Conservation (phyloP, 495 filamentous ascomycete genomes). For the Aspergillus cristatus region DNA sequence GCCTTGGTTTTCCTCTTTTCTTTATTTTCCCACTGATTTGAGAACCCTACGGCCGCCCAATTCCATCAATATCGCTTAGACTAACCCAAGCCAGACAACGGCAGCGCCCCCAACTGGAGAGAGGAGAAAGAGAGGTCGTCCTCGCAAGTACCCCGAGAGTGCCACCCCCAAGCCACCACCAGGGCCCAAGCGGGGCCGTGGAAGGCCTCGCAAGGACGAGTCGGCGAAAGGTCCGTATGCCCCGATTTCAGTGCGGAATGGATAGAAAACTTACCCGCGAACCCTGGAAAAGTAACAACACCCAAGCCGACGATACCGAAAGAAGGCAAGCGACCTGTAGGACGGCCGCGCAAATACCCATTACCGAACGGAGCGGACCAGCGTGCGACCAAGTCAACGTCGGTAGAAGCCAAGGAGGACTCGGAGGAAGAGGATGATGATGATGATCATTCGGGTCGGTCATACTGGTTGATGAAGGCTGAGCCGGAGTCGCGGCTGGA, state of each 20-base stretch:
- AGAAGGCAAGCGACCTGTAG: slow-evolving; percentile 15
- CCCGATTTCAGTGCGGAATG: too few species aligned
- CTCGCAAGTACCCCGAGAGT: slow-evolving; percentile 26
- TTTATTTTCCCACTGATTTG: background rate
- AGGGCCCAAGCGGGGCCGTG: slow-evolving; percentile 32
- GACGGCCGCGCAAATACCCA: slow-evolving; percentile 9
- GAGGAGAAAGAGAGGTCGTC: slow-evolving; percentile 31
- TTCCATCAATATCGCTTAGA: too few species aligned
- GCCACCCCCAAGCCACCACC: slow-evolving; percentile 12
- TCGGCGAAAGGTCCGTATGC: slow-evolving; percentile 6
- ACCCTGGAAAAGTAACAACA: slow-evolving; percentile 8
- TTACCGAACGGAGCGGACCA: slow-evolving; percentile 5
- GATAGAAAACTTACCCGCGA: too few species aligned
- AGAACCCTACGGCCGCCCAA: too few species aligned
- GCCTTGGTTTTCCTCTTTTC: background rate
- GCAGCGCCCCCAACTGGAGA: slow-evolving; percentile 21
- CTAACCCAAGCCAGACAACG: background rate
- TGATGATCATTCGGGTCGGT: slow-evolving; percentile 13
- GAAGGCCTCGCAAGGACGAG: slow-evolving; percentile 28
- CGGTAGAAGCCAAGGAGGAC: slow-evolving; percentile 4
- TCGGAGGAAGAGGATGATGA: background rate
- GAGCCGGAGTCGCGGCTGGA: slow-evolving; percentile 82
- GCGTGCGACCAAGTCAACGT: slow-evolving; percentile 7
- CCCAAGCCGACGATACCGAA: slow-evolving; percentile 10
- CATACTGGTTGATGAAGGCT: slow-evolving; percentile 92